Evolutionary conservation across 345 rosid species (phyloP), one percentile per base, ranked within the genome.

Genomic region (Arabidopsis suecica): DNA sequence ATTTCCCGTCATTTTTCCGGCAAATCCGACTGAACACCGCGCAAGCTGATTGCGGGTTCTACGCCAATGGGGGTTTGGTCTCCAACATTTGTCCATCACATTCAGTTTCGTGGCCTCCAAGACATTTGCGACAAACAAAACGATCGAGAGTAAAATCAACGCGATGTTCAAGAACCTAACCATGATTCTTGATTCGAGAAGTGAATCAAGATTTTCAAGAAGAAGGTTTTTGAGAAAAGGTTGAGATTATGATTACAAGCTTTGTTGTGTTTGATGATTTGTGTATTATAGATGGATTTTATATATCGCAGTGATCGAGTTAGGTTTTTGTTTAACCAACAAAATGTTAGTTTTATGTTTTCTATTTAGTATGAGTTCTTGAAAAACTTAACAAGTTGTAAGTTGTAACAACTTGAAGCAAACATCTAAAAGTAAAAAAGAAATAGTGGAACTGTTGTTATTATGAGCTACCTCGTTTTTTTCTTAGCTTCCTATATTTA

Each of bases 41-140:
- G 91, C 93, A 2, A 91, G 77, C 36, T 84, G 81, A 6, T 82
- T 86, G 2, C 91, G 79, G 40, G 65, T 66, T 33, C 69, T 79
- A 7, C 83, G 51, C 97, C 96, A 88, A 3, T 72, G 23, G 4
- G 88, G 85, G 42, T 84, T 72, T 1, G 11, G 33, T 68, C 88
- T 76, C 91, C 93, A 94, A 30, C 98, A 91, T 66, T 75, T 75
- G 83, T 91, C 96, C 20, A 91, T 87, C 7, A 68, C 91, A 53
- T 94, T 94, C 79, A 86, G 34, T 65, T 80, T 22, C 67, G 53
- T 73, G 41, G 82, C 72, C 1, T 62, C 68, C 56, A 65, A 66
- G 49, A 66, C 36, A 65, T 59, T 78, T 60, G 65, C 69, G 0
- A 66, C 63, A 72, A 72, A 72, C 36, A 72, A 41, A 60, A 66